Conservation (phyloP, 441 rosid species). For the Francoa sonchifolia region DNA sequence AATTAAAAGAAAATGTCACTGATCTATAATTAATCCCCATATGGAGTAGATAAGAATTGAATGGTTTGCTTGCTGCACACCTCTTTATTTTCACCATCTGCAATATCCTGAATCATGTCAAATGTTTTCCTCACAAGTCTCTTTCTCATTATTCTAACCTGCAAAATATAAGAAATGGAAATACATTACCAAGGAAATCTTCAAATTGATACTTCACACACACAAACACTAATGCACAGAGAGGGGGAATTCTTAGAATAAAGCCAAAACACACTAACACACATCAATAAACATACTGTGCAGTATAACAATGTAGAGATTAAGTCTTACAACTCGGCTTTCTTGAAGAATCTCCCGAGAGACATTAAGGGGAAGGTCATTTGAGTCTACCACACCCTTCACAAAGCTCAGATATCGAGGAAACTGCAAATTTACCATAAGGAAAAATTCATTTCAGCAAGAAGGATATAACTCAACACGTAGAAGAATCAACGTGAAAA, state of each 20-base stretch:
- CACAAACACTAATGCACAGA: too few species aligned
- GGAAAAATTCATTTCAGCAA: too few species aligned
- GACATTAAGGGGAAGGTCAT: conserved; percentile 94
- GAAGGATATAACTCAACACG: conserved; percentile 44
- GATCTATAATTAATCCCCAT: too few species aligned
- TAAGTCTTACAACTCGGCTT: conserved; percentile 65
- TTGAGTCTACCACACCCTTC: conserved; percentile 88
- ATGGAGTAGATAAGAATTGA: too few species aligned
- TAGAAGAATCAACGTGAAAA: background rate
- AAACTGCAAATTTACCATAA: too few species aligned
- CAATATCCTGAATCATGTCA: conserved; percentile 89
- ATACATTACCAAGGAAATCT: too few species aligned
- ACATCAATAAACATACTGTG: too few species aligned
- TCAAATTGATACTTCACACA: too few species aligned
- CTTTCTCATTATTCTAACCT: conserved; percentile 95
- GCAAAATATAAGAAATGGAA: too few species aligned
- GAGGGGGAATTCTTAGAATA: too few species aligned
- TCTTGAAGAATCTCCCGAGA: conserved; percentile 97
- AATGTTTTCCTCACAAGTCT: conserved; percentile 89
- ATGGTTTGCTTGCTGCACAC: conserved; percentile 24
- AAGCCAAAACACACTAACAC: too few species aligned
- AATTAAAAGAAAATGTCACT: too few species aligned
- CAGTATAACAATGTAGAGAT: background rate
- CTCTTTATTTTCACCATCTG: conserved; percentile 87
- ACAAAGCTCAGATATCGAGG: conserved; percentile 94